phyloP scores from a whole-genome alignment of 805 yeast genomes.

The Saccharomycopsis fibuligera region DNA sequence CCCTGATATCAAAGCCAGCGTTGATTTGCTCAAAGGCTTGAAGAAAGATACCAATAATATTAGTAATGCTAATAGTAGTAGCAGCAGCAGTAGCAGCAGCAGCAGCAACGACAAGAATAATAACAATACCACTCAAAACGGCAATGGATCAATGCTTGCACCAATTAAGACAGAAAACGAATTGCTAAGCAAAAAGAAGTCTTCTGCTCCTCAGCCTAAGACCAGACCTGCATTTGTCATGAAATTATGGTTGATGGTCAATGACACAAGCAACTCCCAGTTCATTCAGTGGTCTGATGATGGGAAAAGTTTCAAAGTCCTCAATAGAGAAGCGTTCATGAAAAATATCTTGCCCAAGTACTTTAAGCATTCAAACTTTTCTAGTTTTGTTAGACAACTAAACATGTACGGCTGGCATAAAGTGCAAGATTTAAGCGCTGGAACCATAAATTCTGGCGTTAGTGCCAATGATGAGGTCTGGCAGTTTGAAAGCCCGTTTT shows the following conservation, averaged over 20 bases:
- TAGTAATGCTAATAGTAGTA: neutral
- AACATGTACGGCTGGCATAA: constrained; percentile 99
- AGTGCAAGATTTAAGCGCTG: constrained; percentile 85
- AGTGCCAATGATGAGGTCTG: constrained; percentile 59
- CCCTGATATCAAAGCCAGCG: neutral
- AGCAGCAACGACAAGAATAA: neutral
- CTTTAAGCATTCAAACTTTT: constrained; percentile 92
- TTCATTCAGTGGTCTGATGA: constrained; percentile 80
- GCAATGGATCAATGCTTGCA: no score
- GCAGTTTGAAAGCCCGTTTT: constrained; percentile 84
- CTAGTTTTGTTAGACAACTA: constrained; percentile 90
- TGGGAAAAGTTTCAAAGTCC: constrained; percentile 81
- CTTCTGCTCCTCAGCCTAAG: constrained; percentile 28
- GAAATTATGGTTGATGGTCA: constrained; percentile 94
- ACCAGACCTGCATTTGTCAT: constrained; percentile 83
- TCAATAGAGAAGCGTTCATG: constrained; percentile 79
- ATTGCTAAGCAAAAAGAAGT: neutral
- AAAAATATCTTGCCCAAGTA: constrained; percentile 79
- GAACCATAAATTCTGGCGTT: constrained; percentile 40
- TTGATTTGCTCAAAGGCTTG: neutral
- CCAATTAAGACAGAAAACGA: neutral
- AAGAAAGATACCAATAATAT: neutral
- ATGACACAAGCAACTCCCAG: constrained; percentile 62
- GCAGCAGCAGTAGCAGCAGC: neutral
- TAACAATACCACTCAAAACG: no score